These are phyloP conservation scores for Cenchrus purpureus DNA, from an alignment of 176 grass and related monocot genomes.

Conservation along the genomic window DNA sequence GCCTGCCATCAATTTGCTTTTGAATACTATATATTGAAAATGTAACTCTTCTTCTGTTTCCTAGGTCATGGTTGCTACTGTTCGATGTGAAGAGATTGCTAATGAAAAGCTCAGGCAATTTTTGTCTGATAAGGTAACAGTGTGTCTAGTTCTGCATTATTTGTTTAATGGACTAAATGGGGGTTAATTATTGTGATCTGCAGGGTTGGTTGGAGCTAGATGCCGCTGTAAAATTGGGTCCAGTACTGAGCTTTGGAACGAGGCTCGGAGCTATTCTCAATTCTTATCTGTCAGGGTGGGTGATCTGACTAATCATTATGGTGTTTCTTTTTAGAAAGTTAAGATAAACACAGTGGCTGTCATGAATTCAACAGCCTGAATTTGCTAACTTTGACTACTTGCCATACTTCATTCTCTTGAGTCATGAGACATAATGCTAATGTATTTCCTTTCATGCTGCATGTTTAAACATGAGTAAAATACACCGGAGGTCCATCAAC, in stretches of 20 bases:
- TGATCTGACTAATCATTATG: constrained; percentile 19
- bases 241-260: constrained; percentile 61
- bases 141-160: constrained; percentile 30
- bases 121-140: constrained; percentile 70
- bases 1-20: constrained; percentile 1
- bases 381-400: constrained; percentile 21
- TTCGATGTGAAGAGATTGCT: constrained; percentile 90
- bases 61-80: constrained; percentile 97
- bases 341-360: not conserved
- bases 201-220: constrained; percentile 87
- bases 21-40: constrained; percentile 4
- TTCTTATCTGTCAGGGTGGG: constrained; percentile 77
- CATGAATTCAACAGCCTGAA: constrained; percentile 24
- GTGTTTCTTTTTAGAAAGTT: not conserved
- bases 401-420: constrained; percentile 4
- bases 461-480: not conserved
- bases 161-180: constrained; percentile 19
- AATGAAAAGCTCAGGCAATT: constrained; percentile 79
- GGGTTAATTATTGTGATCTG: constrained; percentile 13
- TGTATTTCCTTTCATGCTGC: not conserved
- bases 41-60: constrained; percentile 35
- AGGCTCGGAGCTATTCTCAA: constrained; percentile 73
- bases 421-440: not conserved
- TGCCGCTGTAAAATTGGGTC: constrained; percentile 61
- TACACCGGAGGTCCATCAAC: too few relatives aligned